Evolutionary conservation across 1,284 basidiomycete genomes (phyloP), one percentile per base, ranked within the genome.

Genomic region (Mycena citricolor): DNA sequence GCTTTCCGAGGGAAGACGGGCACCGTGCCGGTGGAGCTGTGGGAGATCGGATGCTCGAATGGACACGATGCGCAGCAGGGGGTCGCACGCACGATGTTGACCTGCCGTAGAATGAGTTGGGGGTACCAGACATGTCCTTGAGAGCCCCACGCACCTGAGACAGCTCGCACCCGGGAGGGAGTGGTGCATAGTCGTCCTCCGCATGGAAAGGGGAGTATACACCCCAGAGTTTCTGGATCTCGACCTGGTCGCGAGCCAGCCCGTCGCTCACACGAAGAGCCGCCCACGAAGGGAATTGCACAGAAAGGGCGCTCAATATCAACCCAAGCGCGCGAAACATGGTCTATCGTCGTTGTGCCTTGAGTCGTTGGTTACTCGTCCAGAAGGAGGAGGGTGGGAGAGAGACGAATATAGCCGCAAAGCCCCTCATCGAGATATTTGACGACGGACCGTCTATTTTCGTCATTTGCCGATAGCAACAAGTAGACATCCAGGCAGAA

Each of bases 11-110:
- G 91, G 92, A 54, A 76, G 92, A 23, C 92, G 76, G 1, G 87
- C 82, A 1, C 89, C 88, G 57, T 94, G 92, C 8, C 91, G 72
- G 65, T 94, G 85, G n/a, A 94, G 65, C 90, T 92, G 49, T 20
- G 19, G 22, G n/a, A 13, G 17, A 5, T 54, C 11, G n/a, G 22
- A 31, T 17, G 31, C 19, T 17, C 12, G 49, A 44, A 47, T 54
- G 12, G 40, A 17, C 20, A 30, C 31, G 24, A 24, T 30, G 33
- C 21, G 26, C 41, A 14, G 41, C 25, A 12, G 32, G 14, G 8
- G n/a, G n/a, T n/a, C 19, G 5, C 21, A 23, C 78, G 42, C 61
- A 86, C 83, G 49, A 85, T 72, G 57, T 84, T 81, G 31, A 78
- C 81, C 49, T 51, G 10, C 7, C 23, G 11, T 11, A 5, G 8